Base-by-base conservation (phyloP, 306 rosid species). In the Sesbania bispinosa region DNA sequence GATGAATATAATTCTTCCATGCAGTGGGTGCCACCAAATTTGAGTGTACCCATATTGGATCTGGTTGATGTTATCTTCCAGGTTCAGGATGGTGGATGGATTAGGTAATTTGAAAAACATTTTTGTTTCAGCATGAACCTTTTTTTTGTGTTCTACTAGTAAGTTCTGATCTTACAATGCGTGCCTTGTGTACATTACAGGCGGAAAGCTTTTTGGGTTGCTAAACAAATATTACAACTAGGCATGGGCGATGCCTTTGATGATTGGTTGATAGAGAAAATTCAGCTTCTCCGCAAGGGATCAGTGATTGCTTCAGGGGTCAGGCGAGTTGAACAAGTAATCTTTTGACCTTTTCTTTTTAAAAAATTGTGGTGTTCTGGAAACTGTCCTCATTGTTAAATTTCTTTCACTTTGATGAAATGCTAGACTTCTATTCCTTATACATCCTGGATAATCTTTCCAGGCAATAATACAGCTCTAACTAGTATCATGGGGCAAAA, bases 181-280 rank as follows among this genome's bases (percentile, higher is more conserved):
- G 60, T 65, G 68, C 64, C 60, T 39, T 52, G 55, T 76, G 41
- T 73, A 29, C 39, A 59, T 61, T 72, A 50, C 75, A 95, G 99
- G 88, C 79, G 99, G 60, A 79, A 95, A 80, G 99, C 99, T 59
- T 95, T 95, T 62, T 95, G 99, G 99, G 99, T 92, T 67, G 97
- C 96, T 55, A 95, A 95, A 84, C 97, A 95, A 79, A 74, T 95
- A 62, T 88, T 95, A 63, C 99, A 95, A 76, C 82, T 95, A 48
- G 97, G 99, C 54, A 95, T 95, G 99, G 99, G 99, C 50, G 99
- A 95, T 80, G 99, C 99, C 80, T 92, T 95, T 36, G 99, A 95
- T 72, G 99, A 95, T 77, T 95, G 99, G 97, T 85, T 95, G 83
- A 79, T 95, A 33, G 93, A 86, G 79, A 95, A 89, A 88, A 88